Evolutionary conservation across 1,139 yeast species (phyloP), one percentile per base, ranked within the genome.

Genomic region (Pichia sp.): DNA sequence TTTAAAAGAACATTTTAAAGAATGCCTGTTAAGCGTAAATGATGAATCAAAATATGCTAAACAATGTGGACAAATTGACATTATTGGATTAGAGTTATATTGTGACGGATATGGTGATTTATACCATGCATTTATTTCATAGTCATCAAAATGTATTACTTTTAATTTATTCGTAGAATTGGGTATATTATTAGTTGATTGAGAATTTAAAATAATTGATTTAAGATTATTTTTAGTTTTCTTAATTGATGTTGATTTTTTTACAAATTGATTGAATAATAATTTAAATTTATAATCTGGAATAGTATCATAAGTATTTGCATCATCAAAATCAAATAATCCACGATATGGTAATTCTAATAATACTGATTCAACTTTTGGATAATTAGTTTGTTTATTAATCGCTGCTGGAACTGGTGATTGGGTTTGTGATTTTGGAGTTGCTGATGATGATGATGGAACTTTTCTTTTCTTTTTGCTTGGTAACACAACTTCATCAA

Each of bases 61-160:
- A 60, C 98, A 92, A 57, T 75, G 81, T 57, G 87, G 95, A 63
- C 98, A 92, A 20, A 92, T 74, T 59, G 81, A 82, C 39, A 92
- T 65, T 4, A 78, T 72, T 38, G 70, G 69, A 42, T 80, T 76
- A 37, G 73, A 74, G 31, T 87, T 78, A 57, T 80, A 86, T 58
- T 87, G 95, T 51, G 85, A 89, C 0, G 98, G 97, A 59, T 87
- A 92, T 1, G 97, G 97, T 0, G 97, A 83, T 4, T 87, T 78
- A 62, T 87, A 89, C 96, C 97, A 87, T 0, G 97, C 87, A 50
- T 82, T 83, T 27, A 90, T 86, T 60, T 82, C 90, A 59, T 65
- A 78, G 43, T 75, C 75, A 32, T 89, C 76, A 52, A 90, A 80
- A 53, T 80, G 84, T 26, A 90, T 82, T 41, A 68, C 70, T 40